These are phyloP conservation scores for Claviceps paspali DNA, from an alignment of 2,329 filamentous ascomycete genomes.

Conservation along the genomic window DNA sequence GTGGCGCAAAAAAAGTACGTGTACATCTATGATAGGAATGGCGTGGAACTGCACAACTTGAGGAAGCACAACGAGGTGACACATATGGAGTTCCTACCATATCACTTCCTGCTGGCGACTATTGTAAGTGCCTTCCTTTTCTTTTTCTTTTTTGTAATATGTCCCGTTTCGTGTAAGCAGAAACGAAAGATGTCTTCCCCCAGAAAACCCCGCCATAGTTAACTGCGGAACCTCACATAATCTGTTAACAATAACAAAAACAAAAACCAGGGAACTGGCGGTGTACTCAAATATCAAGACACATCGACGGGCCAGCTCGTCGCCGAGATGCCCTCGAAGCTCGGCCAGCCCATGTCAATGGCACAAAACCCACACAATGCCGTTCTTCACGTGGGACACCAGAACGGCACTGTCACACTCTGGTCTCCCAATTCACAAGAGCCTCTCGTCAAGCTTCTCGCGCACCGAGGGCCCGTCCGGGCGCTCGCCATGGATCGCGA, in stretches of 20 bases:
- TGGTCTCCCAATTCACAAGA: slow-evolving; percentile 89
- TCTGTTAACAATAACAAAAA: no score
- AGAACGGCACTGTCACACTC: slow-evolving; percentile 84
- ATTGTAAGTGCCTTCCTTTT: slow-evolving; percentile 38
- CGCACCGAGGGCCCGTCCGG: slow-evolving; percentile 78
- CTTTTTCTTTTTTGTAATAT: background rate
- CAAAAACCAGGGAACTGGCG: slow-evolving; percentile 49
- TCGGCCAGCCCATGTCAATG: slow-evolving; percentile 71
- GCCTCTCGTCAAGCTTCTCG: slow-evolving; percentile 78
- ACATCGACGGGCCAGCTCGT: slow-evolving; percentile 85
- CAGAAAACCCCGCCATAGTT: no score
- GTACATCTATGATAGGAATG: slow-evolving; percentile 87
- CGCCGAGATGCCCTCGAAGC: slow-evolving; percentile 67
- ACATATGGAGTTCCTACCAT: slow-evolving; percentile 89
- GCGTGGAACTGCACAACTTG: slow-evolving; percentile 84
- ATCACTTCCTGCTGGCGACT: slow-evolving; percentile 86
- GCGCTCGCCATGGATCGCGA: slow-evolving; percentile 74
- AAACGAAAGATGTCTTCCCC: background rate
- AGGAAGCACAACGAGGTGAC: slow-evolving; percentile 82
- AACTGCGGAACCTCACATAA: no score
- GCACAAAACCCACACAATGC: slow-evolving; percentile 86
- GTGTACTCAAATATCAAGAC: slow-evolving; percentile 86
- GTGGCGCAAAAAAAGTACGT: slow-evolving; percentile 93
- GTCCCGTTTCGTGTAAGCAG: no score
- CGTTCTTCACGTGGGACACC: slow-evolving; percentile 80